These are phyloP conservation scores for Epichloe gansuensis DNA, from an alignment of 2,329 filamentous ascomycete species.

Conservation along the genomic window DNA sequence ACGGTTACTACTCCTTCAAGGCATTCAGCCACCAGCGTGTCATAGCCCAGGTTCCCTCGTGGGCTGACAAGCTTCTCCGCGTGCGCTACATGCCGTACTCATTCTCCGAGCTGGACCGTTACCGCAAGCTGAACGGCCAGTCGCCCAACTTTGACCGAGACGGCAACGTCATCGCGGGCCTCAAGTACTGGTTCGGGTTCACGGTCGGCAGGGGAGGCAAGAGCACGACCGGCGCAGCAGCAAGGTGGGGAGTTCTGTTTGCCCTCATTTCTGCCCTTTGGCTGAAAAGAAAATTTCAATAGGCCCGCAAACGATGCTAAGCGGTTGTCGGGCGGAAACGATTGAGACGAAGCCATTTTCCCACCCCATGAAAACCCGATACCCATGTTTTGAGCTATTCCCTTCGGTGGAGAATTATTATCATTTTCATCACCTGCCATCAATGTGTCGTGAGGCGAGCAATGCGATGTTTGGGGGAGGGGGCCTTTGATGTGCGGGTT, in stretches of 20 bases:
- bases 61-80: slow-evolving; percentile 40
- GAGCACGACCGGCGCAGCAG: slow-evolving; percentile 35
- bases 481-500: not conserved
- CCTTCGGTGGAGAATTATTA: too few species aligned
- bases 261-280: slow-evolving; percentile 25
- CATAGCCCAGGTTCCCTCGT: slow-evolving; percentile 24
- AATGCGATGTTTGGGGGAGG: not conserved
- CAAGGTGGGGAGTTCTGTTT: slow-evolving; percentile 35
- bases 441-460: not conserved
- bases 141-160: slow-evolving; percentile 52
- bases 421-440: too few species aligned
- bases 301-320: slow-evolving; percentile 18
- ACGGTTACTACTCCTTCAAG: slow-evolving; percentile 35
- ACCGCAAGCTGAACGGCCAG: slow-evolving; percentile 28
- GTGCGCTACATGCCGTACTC: slow-evolving; percentile 57
- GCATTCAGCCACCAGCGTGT: slow-evolving; percentile 28
- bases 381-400: not conserved
- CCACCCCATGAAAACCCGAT: not conserved
- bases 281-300: slow-evolving; percentile 21
- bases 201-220: slow-evolving; percentile 39
- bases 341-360: not conserved
- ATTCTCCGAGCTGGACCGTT: slow-evolving; percentile 30
- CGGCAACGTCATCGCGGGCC: slow-evolving; percentile 37
- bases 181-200: slow-evolving; percentile 42
- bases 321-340: not conserved